Evolutionary conservation across 805 yeast species (phyloP).

Genomic region (Ogataea angusta): DNA sequence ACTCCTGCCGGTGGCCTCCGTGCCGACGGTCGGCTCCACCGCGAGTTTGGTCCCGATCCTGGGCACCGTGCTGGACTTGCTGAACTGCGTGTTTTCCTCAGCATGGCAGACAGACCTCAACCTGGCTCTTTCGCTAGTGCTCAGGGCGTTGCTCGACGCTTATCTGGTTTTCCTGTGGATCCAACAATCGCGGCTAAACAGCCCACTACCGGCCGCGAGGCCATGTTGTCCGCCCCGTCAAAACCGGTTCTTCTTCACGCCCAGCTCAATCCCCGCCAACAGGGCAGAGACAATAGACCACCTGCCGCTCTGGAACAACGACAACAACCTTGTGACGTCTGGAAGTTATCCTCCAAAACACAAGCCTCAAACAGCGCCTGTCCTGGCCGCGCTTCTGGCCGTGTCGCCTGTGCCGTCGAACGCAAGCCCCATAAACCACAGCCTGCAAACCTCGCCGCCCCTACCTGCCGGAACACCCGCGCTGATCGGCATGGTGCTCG

Average conservation of each 20-base stretch:
- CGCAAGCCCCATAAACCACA: constrained; percentile 9
- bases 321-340: neutral
- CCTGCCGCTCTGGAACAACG: constrained; percentile 9
- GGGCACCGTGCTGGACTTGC: constrained; percentile 1
- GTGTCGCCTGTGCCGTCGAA: constrained; percentile 28
- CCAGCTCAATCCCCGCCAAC: constrained; percentile 7
- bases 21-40: neutral
- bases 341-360: neutral
- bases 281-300: constrained; percentile 7
- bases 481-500: constrained; percentile 1
- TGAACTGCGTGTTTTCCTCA: constrained; percentile 1
- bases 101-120: neutral
- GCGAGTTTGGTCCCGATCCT: neutral
- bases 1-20: constrained; percentile 1
- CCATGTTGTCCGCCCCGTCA: neutral
- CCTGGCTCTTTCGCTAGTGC: neutral
- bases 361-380: constrained; percentile 25
- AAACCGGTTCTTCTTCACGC: constrained; percentile 10
- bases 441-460: neutral
- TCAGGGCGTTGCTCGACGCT: neutral
- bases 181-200: neutral
- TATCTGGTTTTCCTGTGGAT: neutral
- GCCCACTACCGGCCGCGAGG: neutral
- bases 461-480: neutral
- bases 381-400: constrained; percentile 31